phyloP scores from a whole-genome alignment of 495 filamentous ascomycete genomes.

The Diplogelasinospora grovesii region DNA sequence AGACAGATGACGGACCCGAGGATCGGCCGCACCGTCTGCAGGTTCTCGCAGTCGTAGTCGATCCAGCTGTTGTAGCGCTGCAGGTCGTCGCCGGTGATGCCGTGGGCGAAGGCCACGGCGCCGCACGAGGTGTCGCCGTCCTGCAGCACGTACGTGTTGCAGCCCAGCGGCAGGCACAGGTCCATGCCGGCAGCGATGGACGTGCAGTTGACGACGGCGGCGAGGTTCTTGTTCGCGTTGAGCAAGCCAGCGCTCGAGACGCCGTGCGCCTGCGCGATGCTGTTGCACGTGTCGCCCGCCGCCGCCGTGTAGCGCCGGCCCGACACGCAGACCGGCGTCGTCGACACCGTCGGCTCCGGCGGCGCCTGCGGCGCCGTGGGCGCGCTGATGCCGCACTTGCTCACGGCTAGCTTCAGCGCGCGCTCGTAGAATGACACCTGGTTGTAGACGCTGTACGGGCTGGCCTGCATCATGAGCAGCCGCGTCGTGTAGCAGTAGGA shows the following conservation, averaged over 20 bases:
- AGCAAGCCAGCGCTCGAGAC: constrained; percentile 20
- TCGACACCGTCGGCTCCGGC: neutral
- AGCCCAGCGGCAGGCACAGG: constrained; percentile 3
- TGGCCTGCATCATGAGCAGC: constrained; percentile 14
- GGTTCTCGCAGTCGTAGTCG: neutral
- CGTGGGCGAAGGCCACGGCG: neutral
- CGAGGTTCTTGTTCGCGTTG: neutral
- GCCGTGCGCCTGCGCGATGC: constrained; percentile 15
- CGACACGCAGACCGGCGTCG: constrained; percentile 9
- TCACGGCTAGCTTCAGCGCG: no score
- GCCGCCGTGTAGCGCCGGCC: constrained; percentile 14
- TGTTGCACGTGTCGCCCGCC: constrained; percentile 20
- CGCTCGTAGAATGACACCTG: neutral
- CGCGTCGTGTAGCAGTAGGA: constrained; percentile 14
- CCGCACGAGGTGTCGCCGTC: neutral
- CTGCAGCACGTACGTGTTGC: neutral
- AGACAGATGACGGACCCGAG: neutral
- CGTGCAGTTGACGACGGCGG: constrained; percentile 8
- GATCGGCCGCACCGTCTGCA: neutral
- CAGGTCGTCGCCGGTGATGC: neutral
- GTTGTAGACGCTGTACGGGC: constrained; percentile 17
- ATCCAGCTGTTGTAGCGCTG: constrained; percentile 3
- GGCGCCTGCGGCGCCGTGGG: neutral
- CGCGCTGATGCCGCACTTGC: no score
- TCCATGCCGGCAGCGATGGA: neutral